A percentile compares a stretch with the other conserved stretches of the same genome.
Evolutionary conservation across 345 rosid species (phyloP).

Genomic region (Lepidium sativum): DNA sequence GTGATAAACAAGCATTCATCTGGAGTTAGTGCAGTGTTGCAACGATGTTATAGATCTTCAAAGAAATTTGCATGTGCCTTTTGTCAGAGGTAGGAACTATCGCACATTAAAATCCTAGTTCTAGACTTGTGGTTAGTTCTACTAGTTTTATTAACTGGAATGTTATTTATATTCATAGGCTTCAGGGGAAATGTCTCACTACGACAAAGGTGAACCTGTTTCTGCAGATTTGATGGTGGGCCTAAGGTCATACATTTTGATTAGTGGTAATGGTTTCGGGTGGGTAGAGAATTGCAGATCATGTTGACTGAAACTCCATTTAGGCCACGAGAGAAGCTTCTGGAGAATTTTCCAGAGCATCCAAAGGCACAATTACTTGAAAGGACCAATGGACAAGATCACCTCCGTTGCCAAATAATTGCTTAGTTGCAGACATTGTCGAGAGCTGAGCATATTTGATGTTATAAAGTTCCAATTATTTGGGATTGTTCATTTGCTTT

Average conservation of each 20-base stretch:
- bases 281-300: conserved; percentile 4
- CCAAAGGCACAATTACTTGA: conserved; percentile 70
- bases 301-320: conserved; percentile 72
- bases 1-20: conserved; percentile 19
- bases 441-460: conserved; percentile 12
- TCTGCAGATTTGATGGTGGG: conserved; percentile 46
- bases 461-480: neutral
- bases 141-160: neutral
- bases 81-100: conserved; percentile 55
- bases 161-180: conserved; percentile 32
- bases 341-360: conserved; percentile 70
- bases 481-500: neutral
- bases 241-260: too few species aligned
- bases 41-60: conserved; percentile 30
- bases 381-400: conserved; percentile 73
- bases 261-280: neutral
- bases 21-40: conserved; percentile 21
- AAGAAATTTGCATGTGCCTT: conserved; percentile 48
- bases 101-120: neutral
- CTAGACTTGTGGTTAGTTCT: neutral
- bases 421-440: conserved; percentile 30
- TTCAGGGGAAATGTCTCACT: conserved; percentile 82
- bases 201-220: conserved; percentile 54
- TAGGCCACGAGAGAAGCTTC: conserved; percentile 73
- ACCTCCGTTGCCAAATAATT: conserved; percentile 62